Base-by-base conservation (phyloP, 2,329 filamentous ascomycete genomes). In the Colletotrichum spaethianum region DNA sequence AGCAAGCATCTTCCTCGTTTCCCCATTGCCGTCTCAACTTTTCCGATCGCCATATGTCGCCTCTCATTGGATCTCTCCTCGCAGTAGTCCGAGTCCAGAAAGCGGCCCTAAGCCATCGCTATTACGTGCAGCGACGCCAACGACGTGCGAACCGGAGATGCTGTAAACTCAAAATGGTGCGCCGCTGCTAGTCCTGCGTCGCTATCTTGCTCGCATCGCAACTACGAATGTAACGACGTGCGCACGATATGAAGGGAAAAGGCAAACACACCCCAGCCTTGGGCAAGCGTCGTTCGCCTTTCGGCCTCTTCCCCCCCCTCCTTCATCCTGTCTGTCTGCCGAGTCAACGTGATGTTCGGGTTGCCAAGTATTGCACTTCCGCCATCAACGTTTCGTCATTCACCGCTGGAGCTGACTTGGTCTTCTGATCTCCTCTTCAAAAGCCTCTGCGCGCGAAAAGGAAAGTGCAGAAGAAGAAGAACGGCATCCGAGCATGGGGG, bases 321-420 rank as follows among this genome's bases (percentile, higher is more conserved):
- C 6, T 40, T 48, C 33, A 48, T 20, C 42, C 28, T 14, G 40
- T 8, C 28, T 28, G 26, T 33, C 11, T 59, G 14, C 23, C 42
- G 44, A 52, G 42, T 36, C 23, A 52, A 42, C 20, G 4, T 42
- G 2, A n/a, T n/a, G 23, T 33, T 48, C 50, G 11, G 38, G 5
- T 33, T 16, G 33, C 55, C 59, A 42, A 59, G 61, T 11, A 26
- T 59, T 59, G 52, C 36, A 23, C 42, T 65, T 59, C 28, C 26
- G 33, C 42, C 57, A 42, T 68, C 50, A 36, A 38, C 33, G 69
- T 48, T 59, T 63, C 57, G 57, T 68, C 69, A 72, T 72, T 16
- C 31, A 31, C 40, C 38, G 53, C 56, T 48, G 33, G 26, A 40
- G 38, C 28, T 26, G 33, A 53, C 26, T 20, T 53, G 23, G 18